Conservation (phyloP, 805 yeast species). For the Saitoella complicata region DNA sequence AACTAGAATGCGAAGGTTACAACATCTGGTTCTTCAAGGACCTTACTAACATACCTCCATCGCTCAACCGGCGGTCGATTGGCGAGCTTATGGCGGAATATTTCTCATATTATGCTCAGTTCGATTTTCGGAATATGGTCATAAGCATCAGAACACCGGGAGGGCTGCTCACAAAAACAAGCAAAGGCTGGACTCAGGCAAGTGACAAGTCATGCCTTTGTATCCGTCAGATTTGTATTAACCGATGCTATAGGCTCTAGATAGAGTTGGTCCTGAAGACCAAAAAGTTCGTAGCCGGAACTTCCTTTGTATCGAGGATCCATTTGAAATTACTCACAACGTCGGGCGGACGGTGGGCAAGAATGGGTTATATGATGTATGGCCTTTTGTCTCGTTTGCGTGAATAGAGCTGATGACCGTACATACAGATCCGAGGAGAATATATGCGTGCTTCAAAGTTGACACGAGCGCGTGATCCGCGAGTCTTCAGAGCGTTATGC, state of each 20-base stretch:
- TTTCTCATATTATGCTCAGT: conserved; percentile 1
- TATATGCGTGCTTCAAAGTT: too few species aligned
- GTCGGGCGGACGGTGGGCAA: neutral
- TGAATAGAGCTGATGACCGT: too few species aligned
- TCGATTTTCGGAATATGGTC: neutral
- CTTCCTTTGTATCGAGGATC: conserved; percentile 3
- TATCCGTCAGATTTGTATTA: too few species aligned
- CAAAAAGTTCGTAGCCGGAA: neutral
- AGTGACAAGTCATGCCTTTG: neutral
- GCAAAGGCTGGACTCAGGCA: conserved; percentile 3
- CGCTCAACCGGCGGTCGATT: neutral
- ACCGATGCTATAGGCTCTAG: neutral
- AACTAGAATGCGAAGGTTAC: neutral
- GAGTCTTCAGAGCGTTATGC: too few species aligned
- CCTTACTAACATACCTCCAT: neutral
- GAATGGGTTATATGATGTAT: too few species aligned
- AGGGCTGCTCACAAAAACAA: neutral
- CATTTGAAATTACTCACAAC: conserved; percentile 2
- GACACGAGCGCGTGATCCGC: too few species aligned
- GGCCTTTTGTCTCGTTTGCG: too few species aligned
- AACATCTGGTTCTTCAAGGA: neutral
- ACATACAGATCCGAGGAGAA: too few species aligned
- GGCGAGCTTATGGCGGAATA: neutral
- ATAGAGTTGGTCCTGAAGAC: conserved; percentile 1
- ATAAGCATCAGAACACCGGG: neutral